Percentiles rank a stretch among this genome's conserved stretches.
Evolutionary conservation across 345 rosid genomes (phyloP).

Genomic region (Citrus medica): DNA sequence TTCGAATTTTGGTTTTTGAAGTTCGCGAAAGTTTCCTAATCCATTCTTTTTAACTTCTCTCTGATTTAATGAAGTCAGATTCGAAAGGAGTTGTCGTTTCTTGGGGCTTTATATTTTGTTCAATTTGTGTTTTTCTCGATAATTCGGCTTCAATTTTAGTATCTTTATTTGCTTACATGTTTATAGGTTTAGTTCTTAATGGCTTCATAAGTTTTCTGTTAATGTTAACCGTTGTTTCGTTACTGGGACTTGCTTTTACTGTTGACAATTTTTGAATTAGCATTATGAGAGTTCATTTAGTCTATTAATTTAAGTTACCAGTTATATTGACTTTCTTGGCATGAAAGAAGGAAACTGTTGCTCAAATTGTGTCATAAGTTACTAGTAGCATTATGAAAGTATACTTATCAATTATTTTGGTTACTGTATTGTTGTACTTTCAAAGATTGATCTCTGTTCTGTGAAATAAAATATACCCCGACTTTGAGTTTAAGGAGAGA

Average conservation of each 20-base stretch:
- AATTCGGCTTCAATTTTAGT: conserved; percentile 1
- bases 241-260: background rate
- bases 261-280: background rate
- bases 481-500: background rate
- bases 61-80: background rate
- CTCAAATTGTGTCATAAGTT: background rate
- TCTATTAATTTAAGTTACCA: background rate
- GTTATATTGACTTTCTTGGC: background rate
- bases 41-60: background rate
- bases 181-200: background rate
- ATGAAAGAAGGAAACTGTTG: background rate
- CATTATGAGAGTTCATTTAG: background rate
- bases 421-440: background rate
- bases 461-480: background rate
- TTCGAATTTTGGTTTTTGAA: conserved; percentile 17
- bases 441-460: background rate
- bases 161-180: background rate
- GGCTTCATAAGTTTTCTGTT: background rate
- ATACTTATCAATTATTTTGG: background rate
- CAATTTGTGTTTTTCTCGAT: background rate
- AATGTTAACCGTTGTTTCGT: background rate
- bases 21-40: background rate
- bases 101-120: too few relatives aligned
- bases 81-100: background rate
- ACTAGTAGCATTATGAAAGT: background rate